A percentile compares a stretch with the other conserved stretches of the same genome.
These are phyloP conservation scores for Euryodendron excelsum DNA, from an alignment of 148 eudicot genomes.

Conservation along the genomic window DNA sequence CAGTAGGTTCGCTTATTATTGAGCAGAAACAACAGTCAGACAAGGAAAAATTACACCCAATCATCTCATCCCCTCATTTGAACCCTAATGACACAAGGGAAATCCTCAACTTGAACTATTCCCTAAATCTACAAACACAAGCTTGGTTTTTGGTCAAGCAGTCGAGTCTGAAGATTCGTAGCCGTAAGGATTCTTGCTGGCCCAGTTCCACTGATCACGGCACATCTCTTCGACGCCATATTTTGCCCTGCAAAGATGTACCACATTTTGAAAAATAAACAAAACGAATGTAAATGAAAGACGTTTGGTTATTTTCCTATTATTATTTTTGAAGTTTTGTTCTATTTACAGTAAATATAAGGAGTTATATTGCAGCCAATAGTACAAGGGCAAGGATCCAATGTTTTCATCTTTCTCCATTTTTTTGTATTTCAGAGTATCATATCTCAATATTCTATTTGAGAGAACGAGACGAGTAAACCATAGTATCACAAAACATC, in stretches of 20 bases:
- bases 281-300: not conserved
- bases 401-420: not conserved
- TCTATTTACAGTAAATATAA: not conserved
- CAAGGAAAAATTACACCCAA: no score
- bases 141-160: conserved; percentile 22
- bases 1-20: no score
- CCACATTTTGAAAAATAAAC: not conserved
- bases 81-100: no score
- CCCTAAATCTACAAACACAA: no score
- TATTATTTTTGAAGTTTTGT: not conserved
- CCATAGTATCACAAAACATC: no score
- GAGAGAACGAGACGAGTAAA: not conserved
- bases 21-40: no score
- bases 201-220: conserved; percentile 94
- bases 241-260: conserved; percentile 70
- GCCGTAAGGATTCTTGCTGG: conserved; percentile 90
- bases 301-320: not conserved
- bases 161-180: conserved; percentile 45
- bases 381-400: no score
- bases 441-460: not conserved
- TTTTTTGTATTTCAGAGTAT: not conserved
- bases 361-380: no score
- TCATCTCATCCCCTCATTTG: no score
- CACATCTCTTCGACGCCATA: conserved; percentile 87
- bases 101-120: no score